Evolutionary conservation across 1,284 basidiomycete species (phyloP), one percentile per base, ranked within the genome.

Genomic region (Sanghuangporus baumii): DNA sequence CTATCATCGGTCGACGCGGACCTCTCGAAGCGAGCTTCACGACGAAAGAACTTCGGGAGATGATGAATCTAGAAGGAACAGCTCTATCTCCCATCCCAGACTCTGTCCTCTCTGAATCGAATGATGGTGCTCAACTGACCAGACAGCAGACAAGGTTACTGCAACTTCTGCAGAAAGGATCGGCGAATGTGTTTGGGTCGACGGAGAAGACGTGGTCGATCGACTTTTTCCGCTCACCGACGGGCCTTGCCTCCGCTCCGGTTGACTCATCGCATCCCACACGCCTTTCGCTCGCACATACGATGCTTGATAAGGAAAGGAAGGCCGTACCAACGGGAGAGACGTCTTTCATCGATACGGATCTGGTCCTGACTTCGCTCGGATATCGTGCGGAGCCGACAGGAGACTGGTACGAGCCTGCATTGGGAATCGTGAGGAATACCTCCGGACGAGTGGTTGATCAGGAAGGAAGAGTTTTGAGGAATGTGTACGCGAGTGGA

Each of bases 11-110:
- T 0, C 79, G 97, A 46, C 81, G 96, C 14, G 96, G 96, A 0
- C 94, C 94, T 0, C 82, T 89, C 2, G 91, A 98, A 72, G 90
- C 94, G 0, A 91, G 94, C 0, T 98, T 96, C 71, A 96, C 95
- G 1, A 90, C 92, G 55, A 98, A 98, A 75, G 97, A 99, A 74
- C 81, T 98, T 2, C 81, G 96, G 31, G 96, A 99, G 76, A 84
- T 98, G 81, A 84, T 94, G 67, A 84, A 83, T 54, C 83, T 98
- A 14, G 80, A 87, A 1, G 84, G 88, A 48, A 85, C 88, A 0
- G 81, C 84, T 9, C 86, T 96, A 80, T 74, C 79, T 16, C 87
- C 88, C 5, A 74, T 92, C 11, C 73, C 79, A 8, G 73, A 77
- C 1, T 70, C 72, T 6, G 68, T 86, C 2, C 75, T 89, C 34